phyloP scores from a whole-genome alignment of 805 yeast genomes.

The Tanozyma kutaoensis region DNA sequence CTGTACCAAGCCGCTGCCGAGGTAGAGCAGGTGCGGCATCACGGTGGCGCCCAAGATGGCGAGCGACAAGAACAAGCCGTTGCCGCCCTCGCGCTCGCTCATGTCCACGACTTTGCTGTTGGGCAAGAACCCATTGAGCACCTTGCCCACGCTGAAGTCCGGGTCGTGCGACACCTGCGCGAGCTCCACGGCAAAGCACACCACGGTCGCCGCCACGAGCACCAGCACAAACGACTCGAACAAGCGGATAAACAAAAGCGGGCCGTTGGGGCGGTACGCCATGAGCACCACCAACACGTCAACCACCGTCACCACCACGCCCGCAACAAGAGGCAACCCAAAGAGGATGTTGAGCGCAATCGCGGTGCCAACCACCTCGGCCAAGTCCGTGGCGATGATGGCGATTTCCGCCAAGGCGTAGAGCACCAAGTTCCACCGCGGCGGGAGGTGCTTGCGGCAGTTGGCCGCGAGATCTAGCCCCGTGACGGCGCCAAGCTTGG shows the following conservation, averaged over 20 bases:
- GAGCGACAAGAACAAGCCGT: conserved; percentile 62
- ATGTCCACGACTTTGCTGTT: conserved; percentile 21
- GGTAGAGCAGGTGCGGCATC: conserved; percentile 82
- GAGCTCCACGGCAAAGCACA: conserved; percentile 73
- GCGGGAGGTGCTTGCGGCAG: conserved; percentile 65
- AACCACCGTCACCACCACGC: conserved; percentile 72
- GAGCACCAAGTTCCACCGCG: conserved; percentile 41
- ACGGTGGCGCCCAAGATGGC: conserved; percentile 91
- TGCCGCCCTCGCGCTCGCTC: conserved; percentile 10
- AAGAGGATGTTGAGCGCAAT: conserved; percentile 79
- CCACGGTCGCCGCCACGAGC: conserved; percentile 69
- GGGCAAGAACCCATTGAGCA: conserved; percentile 46
- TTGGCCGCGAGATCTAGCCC: conserved; percentile 85
- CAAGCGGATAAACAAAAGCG: conserved; percentile 59
- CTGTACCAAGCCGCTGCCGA: conserved; percentile 82
- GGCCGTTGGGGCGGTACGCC: conserved; percentile 81
- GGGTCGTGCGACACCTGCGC: conserved; percentile 50
- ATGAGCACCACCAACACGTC: conserved; percentile 78
- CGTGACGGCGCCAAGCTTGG: conserved; percentile 85
- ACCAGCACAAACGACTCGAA: conserved; percentile 75
- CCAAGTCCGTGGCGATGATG: conserved; percentile 89
- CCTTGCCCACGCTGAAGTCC: conserved; percentile 22
- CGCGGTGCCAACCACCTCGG: conserved; percentile 97
- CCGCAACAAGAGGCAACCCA: conserved; percentile 65
- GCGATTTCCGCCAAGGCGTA: conserved; percentile 81